Percentiles rank a stretch among this genome's conserved stretches.
phyloP scores from a whole-genome alignment of 2,329 filamentous ascomycete genomes.

The Clarireedia hainanense region DNA sequence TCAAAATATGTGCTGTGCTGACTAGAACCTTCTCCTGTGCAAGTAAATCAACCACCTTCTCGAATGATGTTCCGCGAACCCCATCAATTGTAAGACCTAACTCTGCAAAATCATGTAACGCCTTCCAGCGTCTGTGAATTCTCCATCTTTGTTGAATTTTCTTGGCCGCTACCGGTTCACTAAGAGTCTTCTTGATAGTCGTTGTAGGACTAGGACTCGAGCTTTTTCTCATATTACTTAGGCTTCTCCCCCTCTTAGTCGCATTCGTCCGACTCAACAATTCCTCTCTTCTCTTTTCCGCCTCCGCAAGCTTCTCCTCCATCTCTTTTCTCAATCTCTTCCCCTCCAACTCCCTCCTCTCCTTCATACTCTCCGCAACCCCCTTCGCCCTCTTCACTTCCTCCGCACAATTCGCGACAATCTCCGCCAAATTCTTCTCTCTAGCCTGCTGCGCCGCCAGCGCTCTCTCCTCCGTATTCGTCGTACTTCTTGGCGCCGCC shows the following conservation, averaged over 20 bases:
- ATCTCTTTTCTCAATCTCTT: slow-evolving; percentile 63
- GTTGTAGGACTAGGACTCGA: slow-evolving; percentile 41
- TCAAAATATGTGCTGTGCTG: slow-evolving; percentile 58
- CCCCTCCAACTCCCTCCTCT: slow-evolving; percentile 68
- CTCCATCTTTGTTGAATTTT: slow-evolving; percentile 68
- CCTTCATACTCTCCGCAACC: slow-evolving; percentile 74
- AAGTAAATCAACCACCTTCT: slow-evolving; percentile 62
- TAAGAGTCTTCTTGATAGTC: slow-evolving; percentile 35
- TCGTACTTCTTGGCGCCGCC: slow-evolving; percentile 55
- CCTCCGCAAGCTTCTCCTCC: slow-evolving; percentile 73
- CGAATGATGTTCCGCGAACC: slow-evolving; percentile 63
- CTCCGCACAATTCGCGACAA: slow-evolving; percentile 72
- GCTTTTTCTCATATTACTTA: slow-evolving; percentile 46
- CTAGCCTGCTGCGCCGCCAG: slow-evolving; percentile 70
- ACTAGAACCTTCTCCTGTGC: slow-evolving; percentile 58
- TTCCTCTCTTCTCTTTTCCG: slow-evolving; percentile 62
- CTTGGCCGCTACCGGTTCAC: slow-evolving; percentile 52
- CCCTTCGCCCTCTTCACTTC: slow-evolving; percentile 78
- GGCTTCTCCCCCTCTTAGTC: slow-evolving; percentile 44
- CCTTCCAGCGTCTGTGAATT: slow-evolving; percentile 45
- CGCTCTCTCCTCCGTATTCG: slow-evolving; percentile 66
- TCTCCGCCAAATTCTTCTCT: slow-evolving; percentile 74
- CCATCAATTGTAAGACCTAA: slow-evolving; percentile 63
- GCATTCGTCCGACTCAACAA: slow-evolving; percentile 46
- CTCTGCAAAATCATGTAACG: slow-evolving; percentile 57